Evolutionary conservation across 2,329 filamentous ascomycete genomes (phyloP).

Genomic region (Aureobasidium namibiae): DNA sequence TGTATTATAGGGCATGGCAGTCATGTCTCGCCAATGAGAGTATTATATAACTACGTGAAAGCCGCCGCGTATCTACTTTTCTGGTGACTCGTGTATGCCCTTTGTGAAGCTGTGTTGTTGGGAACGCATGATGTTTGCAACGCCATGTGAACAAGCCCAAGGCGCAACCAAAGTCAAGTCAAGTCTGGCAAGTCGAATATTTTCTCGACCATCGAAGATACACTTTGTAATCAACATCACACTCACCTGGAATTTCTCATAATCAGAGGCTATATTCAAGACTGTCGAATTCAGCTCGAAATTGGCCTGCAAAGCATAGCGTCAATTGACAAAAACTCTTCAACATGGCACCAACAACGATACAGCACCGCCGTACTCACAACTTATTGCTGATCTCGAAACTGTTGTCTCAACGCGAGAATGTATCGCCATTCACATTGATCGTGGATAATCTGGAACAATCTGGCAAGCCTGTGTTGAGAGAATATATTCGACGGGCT

Average conservation of each 20-base stretch:
- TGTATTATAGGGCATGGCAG: too few relatives aligned
- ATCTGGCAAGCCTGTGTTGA: conserved; percentile 58
- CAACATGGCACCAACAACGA: conserved; percentile 48
- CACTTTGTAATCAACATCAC: background rate
- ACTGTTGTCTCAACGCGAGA: conserved; percentile 68
- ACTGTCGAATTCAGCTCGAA: background rate
- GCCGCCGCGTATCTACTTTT: too few relatives aligned
- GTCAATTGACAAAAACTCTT: background rate
- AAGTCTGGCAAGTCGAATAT: too few relatives aligned
- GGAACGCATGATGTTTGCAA: background rate
- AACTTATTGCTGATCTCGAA: conserved; percentile 78
- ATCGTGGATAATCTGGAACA: conserved; percentile 81
- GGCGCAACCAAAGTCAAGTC: background rate
- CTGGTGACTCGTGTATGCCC: too few relatives aligned
- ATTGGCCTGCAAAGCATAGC: background rate
- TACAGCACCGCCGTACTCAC: conserved; percentile 68
- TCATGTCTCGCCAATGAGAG: too few relatives aligned
- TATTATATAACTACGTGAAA: too few relatives aligned
- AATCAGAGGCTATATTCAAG: background rate
- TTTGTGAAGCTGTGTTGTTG: too few relatives aligned
- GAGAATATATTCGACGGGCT: conserved; percentile 67
- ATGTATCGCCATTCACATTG: conserved; percentile 77
- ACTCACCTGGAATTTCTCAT: too few relatives aligned
- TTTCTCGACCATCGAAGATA: background rate
- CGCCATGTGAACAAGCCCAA: background rate